Conservation (phyloP, 73 alveolate species). For the Tetrahymena borealis region DNA sequence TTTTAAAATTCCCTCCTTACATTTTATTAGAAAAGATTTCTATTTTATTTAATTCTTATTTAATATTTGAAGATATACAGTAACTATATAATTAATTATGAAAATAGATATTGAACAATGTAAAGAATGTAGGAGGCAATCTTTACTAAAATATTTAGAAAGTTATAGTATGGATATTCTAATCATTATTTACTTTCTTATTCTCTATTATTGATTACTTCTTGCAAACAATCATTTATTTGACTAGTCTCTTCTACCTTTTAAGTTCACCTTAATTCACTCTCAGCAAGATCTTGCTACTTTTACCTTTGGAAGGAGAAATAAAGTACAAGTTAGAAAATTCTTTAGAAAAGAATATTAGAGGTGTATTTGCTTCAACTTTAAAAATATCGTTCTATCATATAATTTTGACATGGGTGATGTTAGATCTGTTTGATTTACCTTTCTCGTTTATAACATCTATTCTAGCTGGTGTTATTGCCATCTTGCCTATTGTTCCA, state of each 20-base stretch:
- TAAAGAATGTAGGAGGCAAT: background rate
- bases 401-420: background rate
- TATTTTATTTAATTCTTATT: no score
- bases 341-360: background rate
- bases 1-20: no score
- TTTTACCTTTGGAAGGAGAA: background rate
- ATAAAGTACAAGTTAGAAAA: background rate
- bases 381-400: background rate
- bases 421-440: background rate
- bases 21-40: no score
- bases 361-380: background rate
- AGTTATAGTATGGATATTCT: background rate
- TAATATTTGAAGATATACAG: background rate
- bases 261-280: background rate
- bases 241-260: background rate
- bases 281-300: background rate
- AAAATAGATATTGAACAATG: background rate
- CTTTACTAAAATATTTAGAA: background rate
- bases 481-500: background rate
- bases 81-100: no score
- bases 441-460: background rate
- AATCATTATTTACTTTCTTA: background rate
- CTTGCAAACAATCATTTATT: background rate
- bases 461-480: background rate
- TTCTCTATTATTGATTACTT: background rate